Evolutionary conservation across 2,329 filamentous ascomycete genomes (phyloP).

Genomic region (Alternaria viburni): DNA sequence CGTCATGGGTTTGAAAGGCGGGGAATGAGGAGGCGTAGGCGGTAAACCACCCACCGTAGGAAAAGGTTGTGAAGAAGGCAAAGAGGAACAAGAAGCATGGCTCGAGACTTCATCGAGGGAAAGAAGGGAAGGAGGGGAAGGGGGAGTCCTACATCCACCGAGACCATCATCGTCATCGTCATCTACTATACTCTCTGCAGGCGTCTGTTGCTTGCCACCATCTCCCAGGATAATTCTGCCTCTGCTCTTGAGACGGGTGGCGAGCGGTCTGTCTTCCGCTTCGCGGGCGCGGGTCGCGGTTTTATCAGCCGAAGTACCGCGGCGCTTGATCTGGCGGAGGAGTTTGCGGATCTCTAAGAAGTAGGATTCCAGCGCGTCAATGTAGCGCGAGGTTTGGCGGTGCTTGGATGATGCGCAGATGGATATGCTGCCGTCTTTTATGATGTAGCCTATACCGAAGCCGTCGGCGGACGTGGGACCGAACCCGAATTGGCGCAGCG

Average conservation of each 20-base stretch:
- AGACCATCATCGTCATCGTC: constrained; percentile 87
- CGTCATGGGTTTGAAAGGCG: constrained; percentile 43
- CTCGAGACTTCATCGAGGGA: constrained; percentile 27
- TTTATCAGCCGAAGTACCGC: constrained; percentile 60
- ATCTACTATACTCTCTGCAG: constrained; percentile 72
- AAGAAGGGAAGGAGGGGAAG: constrained; percentile 36
- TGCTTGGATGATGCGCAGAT: constrained; percentile 95
- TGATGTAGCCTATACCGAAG: constrained; percentile 98
- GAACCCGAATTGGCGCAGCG: constrained; percentile 93
- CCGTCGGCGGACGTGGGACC: constrained; percentile 92
- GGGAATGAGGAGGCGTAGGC: constrained; percentile 45
- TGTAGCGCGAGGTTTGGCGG: constrained; percentile 86
- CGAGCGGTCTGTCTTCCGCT: constrained; percentile 59
- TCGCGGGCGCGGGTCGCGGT: constrained; percentile 66
- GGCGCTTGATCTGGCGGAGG: constrained; percentile 70
- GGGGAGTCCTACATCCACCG: constrained; percentile 75
- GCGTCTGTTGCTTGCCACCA: constrained; percentile 57
- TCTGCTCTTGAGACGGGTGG: constrained; percentile 68
- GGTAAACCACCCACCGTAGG: constrained; percentile 5
- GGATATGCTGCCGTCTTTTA: constrained; percentile 89
- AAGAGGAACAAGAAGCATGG: constrained; percentile 13
- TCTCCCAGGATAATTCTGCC: constrained; percentile 73
- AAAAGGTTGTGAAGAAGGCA: constrained; percentile 1
- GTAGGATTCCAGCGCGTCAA: constrained; percentile 89
- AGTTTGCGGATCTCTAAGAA: constrained; percentile 88